Percentiles rank a stretch among this genome's conserved stretches.
These are phyloP conservation scores for Vitis hybrid DNA, from an alignment of 177 flowering plant species.

Conservation along the genomic window DNA sequence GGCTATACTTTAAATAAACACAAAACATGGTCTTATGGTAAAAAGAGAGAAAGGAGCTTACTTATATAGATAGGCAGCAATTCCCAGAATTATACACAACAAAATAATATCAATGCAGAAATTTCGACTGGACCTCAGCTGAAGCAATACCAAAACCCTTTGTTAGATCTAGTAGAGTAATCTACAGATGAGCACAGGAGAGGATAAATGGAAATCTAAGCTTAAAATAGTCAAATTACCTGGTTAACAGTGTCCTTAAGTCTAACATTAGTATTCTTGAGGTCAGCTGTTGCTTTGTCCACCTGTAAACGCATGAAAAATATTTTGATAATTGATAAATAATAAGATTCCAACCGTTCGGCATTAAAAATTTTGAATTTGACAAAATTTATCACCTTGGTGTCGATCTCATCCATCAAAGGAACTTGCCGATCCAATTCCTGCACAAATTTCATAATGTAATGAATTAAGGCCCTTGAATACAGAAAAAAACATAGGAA, in stretches of 20 bases:
- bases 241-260: constrained; percentile 88
- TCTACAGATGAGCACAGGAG: not conserved
- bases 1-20: not conserved
- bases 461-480: not conserved
- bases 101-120: constrained; percentile 94
- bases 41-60: constrained; percentile 37
- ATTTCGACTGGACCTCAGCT: constrained; percentile 92
- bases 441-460: constrained; percentile 19
- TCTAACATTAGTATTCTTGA: constrained; percentile 95
- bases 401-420: constrained; percentile 56
- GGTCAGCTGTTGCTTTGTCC: constrained; percentile 87
- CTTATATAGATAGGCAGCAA: constrained; percentile 97
- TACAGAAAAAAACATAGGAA: constrained; percentile 1
- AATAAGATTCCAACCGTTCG: not conserved
- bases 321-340: not conserved
- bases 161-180: constrained; percentile 14
- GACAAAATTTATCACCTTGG: constrained; percentile 33
- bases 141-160: constrained; percentile 28
- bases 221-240: constrained; percentile 36
- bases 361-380: not conserved
- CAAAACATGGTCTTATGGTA: not conserved
- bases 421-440: constrained; percentile 57
- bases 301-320: constrained; percentile 47
- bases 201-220: constrained; percentile 2
- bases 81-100: constrained; percentile 81